Evolutionary conservation across 1,284 basidiomycete genomes (phyloP), one percentile per base, ranked within the genome.

Genomic region (Uromyces viciae-fabae): DNA sequence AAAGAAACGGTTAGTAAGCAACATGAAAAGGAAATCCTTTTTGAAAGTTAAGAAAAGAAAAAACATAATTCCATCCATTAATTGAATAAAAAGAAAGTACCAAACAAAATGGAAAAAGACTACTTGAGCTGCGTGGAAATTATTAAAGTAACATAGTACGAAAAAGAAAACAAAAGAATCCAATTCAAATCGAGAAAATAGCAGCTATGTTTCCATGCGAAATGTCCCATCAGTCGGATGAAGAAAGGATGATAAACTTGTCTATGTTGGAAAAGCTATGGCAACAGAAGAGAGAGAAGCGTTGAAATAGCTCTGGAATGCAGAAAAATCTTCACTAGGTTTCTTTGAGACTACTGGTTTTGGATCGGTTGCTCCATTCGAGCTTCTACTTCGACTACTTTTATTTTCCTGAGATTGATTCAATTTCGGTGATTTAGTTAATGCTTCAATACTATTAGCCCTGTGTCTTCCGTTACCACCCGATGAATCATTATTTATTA

Each of bases 291-390:
- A 36, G 31, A 54, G 54, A 56, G 62, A 28, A 11, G 60, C 38
- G 42, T 78, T 64, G 28, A 78, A 78, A 54, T 78, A 78, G 38
- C 75, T 78, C 64, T 69, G 52, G 33, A 78, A 78, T 40, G 75
- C 75, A 8, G 75, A 78, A 54, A 78, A 78, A 52, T 78, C 75
- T 69, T 78, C 75, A 52, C 62, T 68, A 1, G 75, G 75, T 78
- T 78, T 62, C 69, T 78, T 78, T 3, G 64, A 69, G 22, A 69
- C 62, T 22, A 54, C n/a, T 1, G 62, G 28, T 0, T 17, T 19
- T 56, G 7, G 19, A 15, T 15, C 1, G 4, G 36, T 7, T 4
- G 7, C 5, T 25, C 3, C 28, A 40, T 3, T 19, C 2, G 36
- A 14, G 11, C 31, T 46, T 69, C 3, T 22, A 71, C 42, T 5